phyloP scores from a whole-genome alignment of 1,139 yeast species.

The Torulaspora pretoriensis region DNA sequence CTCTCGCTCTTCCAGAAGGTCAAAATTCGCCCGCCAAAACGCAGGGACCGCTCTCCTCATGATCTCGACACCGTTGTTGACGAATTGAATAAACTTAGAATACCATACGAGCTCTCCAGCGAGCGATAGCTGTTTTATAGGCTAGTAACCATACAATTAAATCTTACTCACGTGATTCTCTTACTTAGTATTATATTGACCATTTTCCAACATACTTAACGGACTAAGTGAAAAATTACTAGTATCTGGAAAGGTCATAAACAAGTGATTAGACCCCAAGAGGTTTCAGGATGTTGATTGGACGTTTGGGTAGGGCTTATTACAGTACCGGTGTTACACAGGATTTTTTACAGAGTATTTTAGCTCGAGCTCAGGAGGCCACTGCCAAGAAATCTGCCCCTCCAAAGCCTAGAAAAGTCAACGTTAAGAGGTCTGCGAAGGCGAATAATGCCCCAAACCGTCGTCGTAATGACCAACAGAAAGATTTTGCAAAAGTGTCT shows the following conservation, averaged over 20 bases:
- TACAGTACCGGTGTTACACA: conserved; percentile 26
- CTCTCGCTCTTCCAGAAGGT: conserved; percentile 44
- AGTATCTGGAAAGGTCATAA: background rate
- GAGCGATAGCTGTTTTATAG: background rate
- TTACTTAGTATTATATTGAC: background rate
- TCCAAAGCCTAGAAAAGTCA: conserved; percentile 1
- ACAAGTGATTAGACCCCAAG: background rate
- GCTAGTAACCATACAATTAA: background rate
- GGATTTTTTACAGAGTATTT: conserved; percentile 18
- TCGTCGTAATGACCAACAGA: conserved; percentile 6
- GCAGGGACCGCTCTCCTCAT: background rate
- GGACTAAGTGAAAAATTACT: background rate
- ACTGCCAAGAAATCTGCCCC: conserved; percentile 14
- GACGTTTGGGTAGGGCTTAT: conserved; percentile 9
- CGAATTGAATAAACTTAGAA: conserved; percentile 1
- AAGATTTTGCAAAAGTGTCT: conserved; percentile 4
- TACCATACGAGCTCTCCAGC: conserved; percentile 7
- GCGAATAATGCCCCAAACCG: conserved; percentile 1
- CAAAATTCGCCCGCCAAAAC: conserved; percentile 23
- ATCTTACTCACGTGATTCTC: background rate
- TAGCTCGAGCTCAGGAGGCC: conserved; percentile 20
- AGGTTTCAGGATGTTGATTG: background rate
- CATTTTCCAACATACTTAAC: background rate
- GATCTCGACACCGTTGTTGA: background rate
- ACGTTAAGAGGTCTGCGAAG: conserved; percentile 1